phyloP scores from a whole-genome alignment of 2,329 filamentous ascomycete species.

The Shiraia bambusicola region DNA sequence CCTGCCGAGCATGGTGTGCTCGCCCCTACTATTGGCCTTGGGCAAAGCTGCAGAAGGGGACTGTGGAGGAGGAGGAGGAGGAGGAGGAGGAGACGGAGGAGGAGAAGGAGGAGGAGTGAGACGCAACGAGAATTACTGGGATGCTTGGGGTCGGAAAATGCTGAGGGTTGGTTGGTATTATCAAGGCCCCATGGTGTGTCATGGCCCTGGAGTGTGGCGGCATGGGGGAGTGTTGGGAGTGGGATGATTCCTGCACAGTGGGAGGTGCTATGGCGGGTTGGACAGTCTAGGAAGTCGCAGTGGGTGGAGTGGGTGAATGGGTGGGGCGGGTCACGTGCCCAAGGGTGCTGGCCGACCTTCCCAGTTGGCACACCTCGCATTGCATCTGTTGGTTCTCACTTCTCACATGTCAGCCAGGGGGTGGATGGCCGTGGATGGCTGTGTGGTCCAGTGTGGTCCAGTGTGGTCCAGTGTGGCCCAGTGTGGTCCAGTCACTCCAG shows the following conservation, averaged over 20 bases:
- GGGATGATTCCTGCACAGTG: too few species aligned
- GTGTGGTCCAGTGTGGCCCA: too few species aligned
- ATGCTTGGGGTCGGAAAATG: slow-evolving; percentile 17
- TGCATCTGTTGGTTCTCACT: slow-evolving; percentile 11
- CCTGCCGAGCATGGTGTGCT: slow-evolving; percentile 9
- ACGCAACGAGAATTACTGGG: slow-evolving; percentile 18
- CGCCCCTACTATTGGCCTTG: slow-evolving; percentile 11
- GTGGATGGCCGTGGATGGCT: neutral
- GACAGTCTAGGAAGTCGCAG: slow-evolving; percentile 7
- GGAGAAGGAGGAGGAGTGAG: slow-evolving; percentile 7
- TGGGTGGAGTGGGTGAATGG: slow-evolving; percentile 11
- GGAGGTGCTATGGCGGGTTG: slow-evolving; percentile 14
- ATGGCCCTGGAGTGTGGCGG: neutral
- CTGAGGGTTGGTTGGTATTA: slow-evolving; percentile 22
- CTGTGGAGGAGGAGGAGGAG: too few species aligned
- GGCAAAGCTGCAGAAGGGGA: slow-evolving; percentile 19
- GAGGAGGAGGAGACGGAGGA: too few species aligned
- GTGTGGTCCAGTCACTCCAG: too few species aligned
- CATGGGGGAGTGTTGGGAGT: neutral
- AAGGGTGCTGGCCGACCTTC: neutral
- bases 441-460: too few species aligned
- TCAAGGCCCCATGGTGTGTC: slow-evolving; percentile 3
- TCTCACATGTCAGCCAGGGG: slow-evolving; percentile 18
- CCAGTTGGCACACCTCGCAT: neutral
- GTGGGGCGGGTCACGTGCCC: too few species aligned